Evolutionary conservation across 2,329 filamentous ascomycete genomes (phyloP).

Genomic region (Fusarium bulbicola): DNA sequence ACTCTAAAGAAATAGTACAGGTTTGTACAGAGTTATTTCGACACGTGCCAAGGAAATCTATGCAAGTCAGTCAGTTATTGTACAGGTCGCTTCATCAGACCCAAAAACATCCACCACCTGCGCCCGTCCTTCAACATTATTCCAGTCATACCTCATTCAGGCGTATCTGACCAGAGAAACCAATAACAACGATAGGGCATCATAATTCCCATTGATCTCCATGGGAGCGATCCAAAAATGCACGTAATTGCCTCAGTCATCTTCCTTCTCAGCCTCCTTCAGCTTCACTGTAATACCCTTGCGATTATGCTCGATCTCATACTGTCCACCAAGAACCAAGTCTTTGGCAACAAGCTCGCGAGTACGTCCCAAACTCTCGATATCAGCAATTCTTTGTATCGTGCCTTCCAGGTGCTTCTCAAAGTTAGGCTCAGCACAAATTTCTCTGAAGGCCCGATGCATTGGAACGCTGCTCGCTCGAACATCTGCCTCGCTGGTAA

Average conservation of each 20-base stretch:
- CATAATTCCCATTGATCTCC: not conserved
- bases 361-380: slow-evolving; percentile 93
- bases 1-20: slow-evolving; percentile 23
- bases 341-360: slow-evolving; percentile 96
- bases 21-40: slow-evolving; percentile 19
- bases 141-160: not conserved
- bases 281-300: slow-evolving; percentile 55
- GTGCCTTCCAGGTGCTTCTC: slow-evolving; percentile 84
- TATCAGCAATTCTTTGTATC: slow-evolving; percentile 85
- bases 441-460: slow-evolving; percentile 89
- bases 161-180: not conserved
- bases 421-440: slow-evolving; percentile 81
- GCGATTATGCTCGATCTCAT: slow-evolving; percentile 64
- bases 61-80: slow-evolving; percentile 23
- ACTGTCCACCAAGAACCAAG: slow-evolving; percentile 84
- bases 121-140: slow-evolving; percentile 13
- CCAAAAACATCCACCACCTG: slow-evolving; percentile 8
- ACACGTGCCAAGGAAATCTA: slow-evolving; percentile 39
- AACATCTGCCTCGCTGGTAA: slow-evolving; percentile 86
- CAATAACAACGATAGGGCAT: not conserved
- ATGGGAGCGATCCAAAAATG: not conserved
- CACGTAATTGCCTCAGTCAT: slow-evolving; percentile 20
- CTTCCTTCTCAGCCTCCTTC: slow-evolving; percentile 53
- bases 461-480: slow-evolving; percentile 95
- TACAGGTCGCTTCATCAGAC: slow-evolving; percentile 31